phyloP scores from a whole-genome alignment of 371 early-diverging fungal species.

The Dipsacomyces acuminosporus region DNA sequence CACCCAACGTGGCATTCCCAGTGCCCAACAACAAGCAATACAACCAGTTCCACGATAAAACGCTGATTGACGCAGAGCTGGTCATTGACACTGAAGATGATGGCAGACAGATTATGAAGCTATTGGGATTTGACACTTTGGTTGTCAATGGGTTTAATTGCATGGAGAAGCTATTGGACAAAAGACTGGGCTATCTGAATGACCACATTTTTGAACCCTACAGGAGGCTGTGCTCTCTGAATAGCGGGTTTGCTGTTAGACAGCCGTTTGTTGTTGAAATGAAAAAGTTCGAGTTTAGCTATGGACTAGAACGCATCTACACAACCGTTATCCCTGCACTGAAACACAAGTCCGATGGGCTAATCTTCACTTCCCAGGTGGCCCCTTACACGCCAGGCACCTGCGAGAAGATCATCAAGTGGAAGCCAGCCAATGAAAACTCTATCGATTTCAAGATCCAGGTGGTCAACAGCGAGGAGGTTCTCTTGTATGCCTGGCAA shows the following conservation, averaged over 20 bases:
- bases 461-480: constrained; percentile 44
- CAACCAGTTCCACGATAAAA: constrained; percentile 63
- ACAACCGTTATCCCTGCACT: constrained; percentile 68
- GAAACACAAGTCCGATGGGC: constrained; percentile 92
- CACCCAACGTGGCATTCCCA: constrained; percentile 67
- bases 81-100: constrained; percentile 66
- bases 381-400: constrained; percentile 85
- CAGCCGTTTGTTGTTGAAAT: constrained; percentile 67
- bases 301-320: constrained; percentile 60
- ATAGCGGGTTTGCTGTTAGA: constrained; percentile 44
- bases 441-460: constrained; percentile 88
- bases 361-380: constrained; percentile 91
- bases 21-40: constrained; percentile 53
- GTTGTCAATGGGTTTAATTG: constrained; percentile 53
- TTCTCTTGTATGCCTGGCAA: constrained; percentile 57
- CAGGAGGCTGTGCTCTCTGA: constrained; percentile 49
- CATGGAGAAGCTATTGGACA: constrained; percentile 55
- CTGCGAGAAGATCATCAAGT: constrained; percentile 91
- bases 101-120: constrained; percentile 51
- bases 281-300: constrained; percentile 68
- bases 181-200: constrained; percentile 65
- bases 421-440: constrained; percentile 98
- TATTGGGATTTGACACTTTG: constrained; percentile 71
- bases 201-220: constrained; percentile 67
- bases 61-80: constrained; percentile 91